Conservation (phyloP, 805 yeast species). For the Spathaspora hagerdaliae region DNA sequence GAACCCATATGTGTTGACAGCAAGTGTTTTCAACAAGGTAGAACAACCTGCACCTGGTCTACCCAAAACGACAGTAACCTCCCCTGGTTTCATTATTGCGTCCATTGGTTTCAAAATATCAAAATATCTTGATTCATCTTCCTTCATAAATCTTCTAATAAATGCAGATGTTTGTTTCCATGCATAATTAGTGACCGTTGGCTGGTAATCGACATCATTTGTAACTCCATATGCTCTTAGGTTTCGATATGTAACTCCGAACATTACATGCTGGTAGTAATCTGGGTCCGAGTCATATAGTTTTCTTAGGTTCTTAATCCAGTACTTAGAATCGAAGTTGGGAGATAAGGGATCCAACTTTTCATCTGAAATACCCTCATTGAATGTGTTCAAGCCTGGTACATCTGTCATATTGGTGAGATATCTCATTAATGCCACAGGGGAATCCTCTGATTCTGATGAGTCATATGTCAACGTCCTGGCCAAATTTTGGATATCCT, state of each 20-base stretch:
- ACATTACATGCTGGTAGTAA: conserved; percentile 55
- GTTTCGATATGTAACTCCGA: conserved; percentile 58
- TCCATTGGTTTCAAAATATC: conserved; percentile 33
- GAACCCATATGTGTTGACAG: conserved; percentile 37
- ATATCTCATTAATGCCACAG: conserved; percentile 21
- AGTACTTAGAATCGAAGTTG: conserved; percentile 54
- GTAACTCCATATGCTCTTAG: conserved; percentile 64
- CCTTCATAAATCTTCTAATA: conserved; percentile 13
- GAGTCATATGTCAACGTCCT: conserved; percentile 27
- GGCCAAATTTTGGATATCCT: conserved; percentile 37
- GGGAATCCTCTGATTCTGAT: background rate
- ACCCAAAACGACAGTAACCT: conserved; percentile 37
- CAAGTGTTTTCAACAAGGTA: conserved; percentile 35
- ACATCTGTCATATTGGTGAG: conserved; percentile 50
- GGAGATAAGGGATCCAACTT: conserved; percentile 56
- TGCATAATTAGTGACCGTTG: conserved; percentile 47
- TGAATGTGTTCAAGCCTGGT: conserved; percentile 44
- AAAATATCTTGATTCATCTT: conserved; percentile 22
- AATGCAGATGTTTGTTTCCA: conserved; percentile 18
- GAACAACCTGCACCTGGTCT: conserved; percentile 43
- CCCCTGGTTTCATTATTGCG: conserved; percentile 34
- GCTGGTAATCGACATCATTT: conserved; percentile 63
- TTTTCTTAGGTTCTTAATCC: conserved; percentile 65
- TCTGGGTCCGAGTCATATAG: conserved; percentile 53
- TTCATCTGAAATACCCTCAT: conserved; percentile 21